phyloP scores from a whole-genome alignment of 164 flowering plant species.

The Annona cherimola region DNA sequence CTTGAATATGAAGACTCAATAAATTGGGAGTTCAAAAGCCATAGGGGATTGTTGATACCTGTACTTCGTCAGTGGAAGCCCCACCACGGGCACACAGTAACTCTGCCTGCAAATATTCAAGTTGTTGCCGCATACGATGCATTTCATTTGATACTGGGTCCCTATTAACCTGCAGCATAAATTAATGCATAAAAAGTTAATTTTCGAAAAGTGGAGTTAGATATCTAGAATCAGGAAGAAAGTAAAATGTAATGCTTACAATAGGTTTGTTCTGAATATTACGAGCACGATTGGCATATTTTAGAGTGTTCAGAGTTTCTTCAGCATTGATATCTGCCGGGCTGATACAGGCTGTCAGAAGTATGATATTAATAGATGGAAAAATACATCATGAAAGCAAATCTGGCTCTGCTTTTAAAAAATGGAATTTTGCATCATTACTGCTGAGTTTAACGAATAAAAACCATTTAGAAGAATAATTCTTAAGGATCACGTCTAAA shows the following conservation, averaged over 20 bases:
- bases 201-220: too few species aligned
- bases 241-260: constrained; percentile 42
- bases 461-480: neutral
- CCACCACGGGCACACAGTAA: constrained; percentile 77
- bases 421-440: neutral
- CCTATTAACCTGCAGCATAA: constrained; percentile 68
- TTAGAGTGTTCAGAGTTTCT: constrained; percentile 95
- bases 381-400: neutral
- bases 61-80: constrained; percentile 71
- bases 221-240: neutral
- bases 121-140: constrained; percentile 92
- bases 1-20: neutral
- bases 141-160: constrained; percentile 89
- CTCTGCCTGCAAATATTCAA: constrained; percentile 89
- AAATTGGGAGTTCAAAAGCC: neutral
- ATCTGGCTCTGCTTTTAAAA: neutral
- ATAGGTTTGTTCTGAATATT: constrained; percentile 96
- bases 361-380: constrained; percentile 2
- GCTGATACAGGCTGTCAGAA: constrained; percentile 86
- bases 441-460: neutral
- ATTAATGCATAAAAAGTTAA: neutral
- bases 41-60: constrained; percentile 35
- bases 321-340: constrained; percentile 99
- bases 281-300: constrained; percentile 99
- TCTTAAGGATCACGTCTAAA: neutral